These are phyloP conservation scores for Nothophaeocryptopus gaeumannii DNA, from an alignment of 2,329 filamentous ascomycete genomes.

Conservation along the genomic window DNA sequence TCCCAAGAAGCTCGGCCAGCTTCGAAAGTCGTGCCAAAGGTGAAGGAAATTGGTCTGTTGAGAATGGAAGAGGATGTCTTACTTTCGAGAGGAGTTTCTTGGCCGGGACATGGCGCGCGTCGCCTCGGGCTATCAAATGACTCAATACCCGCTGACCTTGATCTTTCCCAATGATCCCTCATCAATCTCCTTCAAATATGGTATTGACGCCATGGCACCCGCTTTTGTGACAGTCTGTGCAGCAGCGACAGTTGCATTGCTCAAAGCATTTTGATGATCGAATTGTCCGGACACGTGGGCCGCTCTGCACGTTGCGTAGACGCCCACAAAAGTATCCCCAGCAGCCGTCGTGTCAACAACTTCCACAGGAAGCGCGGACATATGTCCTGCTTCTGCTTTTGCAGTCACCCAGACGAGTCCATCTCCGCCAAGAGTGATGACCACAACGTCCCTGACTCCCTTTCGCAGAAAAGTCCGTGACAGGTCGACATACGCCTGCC, in stretches of 20 bases:
- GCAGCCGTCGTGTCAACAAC: constrained; percentile 94
- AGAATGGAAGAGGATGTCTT: no score
- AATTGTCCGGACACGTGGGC: constrained; percentile 45
- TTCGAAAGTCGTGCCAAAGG: no score
- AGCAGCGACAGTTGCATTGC: constrained; percentile 61
- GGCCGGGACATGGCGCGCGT: no score
- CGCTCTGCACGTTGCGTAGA: constrained; percentile 74
- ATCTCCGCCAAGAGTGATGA: constrained; percentile 76
- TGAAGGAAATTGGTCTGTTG: no score
- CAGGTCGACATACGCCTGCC: constrained; percentile 39
- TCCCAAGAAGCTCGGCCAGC: no score
- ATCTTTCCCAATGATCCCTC: no score
- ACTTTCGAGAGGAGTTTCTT: no score
- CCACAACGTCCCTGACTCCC: constrained; percentile 73
- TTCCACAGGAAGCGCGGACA: constrained; percentile 62
- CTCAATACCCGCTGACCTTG: no score
- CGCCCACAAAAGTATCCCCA: constrained; percentile 90
- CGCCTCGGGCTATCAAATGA: no score
- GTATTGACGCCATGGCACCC: constrained; percentile 66
- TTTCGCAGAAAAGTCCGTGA: constrained; percentile 58
- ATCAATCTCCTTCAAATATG: constrained; percentile 56
- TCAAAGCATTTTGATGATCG: constrained; percentile 57
- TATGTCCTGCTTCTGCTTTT: constrained; percentile 25
- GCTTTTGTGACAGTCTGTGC: constrained; percentile 63
- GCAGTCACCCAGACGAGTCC: constrained; percentile 30